Conservation (phyloP, 768 basidiomycete species). For the Crassisporium funariophilum region DNA sequence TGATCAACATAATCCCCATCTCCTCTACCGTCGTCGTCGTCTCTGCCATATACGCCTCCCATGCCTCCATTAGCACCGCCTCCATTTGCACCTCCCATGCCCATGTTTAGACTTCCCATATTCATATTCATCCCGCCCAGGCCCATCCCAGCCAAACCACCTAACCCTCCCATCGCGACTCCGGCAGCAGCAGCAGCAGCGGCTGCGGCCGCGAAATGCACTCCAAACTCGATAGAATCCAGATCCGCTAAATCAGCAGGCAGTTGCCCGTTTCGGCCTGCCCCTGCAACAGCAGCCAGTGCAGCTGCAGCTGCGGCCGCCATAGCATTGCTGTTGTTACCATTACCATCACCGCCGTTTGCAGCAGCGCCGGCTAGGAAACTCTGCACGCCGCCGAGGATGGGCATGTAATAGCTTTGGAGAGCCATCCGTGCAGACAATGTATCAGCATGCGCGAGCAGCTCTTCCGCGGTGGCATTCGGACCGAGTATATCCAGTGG, state of each 20-base stretch:
- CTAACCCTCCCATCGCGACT: constrained; percentile 23
- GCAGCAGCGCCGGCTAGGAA: constrained; percentile 33
- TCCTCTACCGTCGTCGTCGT: constrained; percentile 53
- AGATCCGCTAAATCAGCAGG: constrained; percentile 21
- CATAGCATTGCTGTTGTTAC: background rate
- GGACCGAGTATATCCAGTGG: constrained; percentile 37
- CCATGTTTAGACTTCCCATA: constrained; percentile 5
- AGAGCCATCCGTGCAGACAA: constrained; percentile 61
- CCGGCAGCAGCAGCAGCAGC: constrained; percentile 29
- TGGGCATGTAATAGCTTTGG: constrained; percentile 65
- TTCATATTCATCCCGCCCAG: constrained; percentile 19
- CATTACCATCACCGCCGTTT: constrained; percentile 10
- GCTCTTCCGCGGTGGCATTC: constrained; percentile 56
- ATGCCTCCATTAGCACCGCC: no score
- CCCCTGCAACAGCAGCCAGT: constrained; percentile 19
- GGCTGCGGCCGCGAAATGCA: constrained; percentile 28
- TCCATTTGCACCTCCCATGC: constrained; percentile 4
- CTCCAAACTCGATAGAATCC: constrained; percentile 29
- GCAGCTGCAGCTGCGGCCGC: constrained; percentile 21
- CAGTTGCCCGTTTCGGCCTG: constrained; percentile 19
- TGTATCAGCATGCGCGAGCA: constrained; percentile 57
- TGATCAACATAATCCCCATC: constrained; percentile 68
- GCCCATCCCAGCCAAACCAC: constrained; percentile 16
- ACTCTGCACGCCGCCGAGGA: constrained; percentile 50
- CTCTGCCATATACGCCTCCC: constrained; percentile 27